Evolutionary conservation across 1,139 yeast species (phyloP), one percentile per base, ranked within the genome.

Genomic region (Yamadazyma trypodendri): DNA sequence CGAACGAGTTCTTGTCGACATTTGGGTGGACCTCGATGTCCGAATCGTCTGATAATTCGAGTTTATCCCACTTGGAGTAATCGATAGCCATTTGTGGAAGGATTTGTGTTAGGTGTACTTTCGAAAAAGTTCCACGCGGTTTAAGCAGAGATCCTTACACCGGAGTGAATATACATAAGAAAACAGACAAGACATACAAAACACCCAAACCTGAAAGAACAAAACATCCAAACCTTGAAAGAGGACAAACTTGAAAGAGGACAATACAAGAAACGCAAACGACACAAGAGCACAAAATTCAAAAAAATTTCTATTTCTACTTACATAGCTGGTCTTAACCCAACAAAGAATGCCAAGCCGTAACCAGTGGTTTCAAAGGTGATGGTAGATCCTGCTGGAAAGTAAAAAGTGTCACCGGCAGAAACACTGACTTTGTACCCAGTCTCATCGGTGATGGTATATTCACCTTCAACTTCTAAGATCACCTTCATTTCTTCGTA

Each of bases 11-110:
- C 60, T 94, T 94, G 62, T 94, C 99, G 24, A 94, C 98, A 56
- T 94, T 94, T 42, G 98, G 99, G 60, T 94, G 99, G 8, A 90
- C 98, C 56, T 92, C 98, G 35, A 90, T 72, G 56, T 92, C 97
- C 6, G 96, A 87, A 60, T 92, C 99, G 58, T 92, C 99, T 13
- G 96, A 87, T 34, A 92, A 69, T 61, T 92, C 98, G 43, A 92
- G 78, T 58, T 88, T 88, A 62, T 92, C 99, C 97, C 98, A 92
- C 60, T 92, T 92, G 11, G 97, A 89, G 63, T 92, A 92, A 58
- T 92, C 98, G 51, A 90, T 81, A 37, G 86, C 77, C 89, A 83
- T 83, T 15, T 27, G 6, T 15, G 11, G 6, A 23, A 23, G n/a
- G 10, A n/a, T 5, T 23, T 6, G 11, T 23, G 6, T 6, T 23